Evolutionary conservation across 2,329 filamentous ascomycete species (phyloP).

Genomic region (Sarocladium brachiariae): DNA sequence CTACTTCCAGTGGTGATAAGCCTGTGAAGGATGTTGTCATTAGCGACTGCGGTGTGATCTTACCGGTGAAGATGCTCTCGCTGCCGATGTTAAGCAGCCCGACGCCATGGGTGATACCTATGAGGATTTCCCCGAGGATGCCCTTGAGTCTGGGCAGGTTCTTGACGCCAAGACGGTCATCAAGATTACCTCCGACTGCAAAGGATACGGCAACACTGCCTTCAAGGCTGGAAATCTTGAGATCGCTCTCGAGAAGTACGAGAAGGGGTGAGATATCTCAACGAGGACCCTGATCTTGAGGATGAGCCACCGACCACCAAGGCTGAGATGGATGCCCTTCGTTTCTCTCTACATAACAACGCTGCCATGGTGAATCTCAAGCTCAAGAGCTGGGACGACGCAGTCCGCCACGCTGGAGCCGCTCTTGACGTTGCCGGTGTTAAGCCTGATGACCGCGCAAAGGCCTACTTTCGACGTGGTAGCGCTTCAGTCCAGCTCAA

Average conservation of each 20-base stretch:
- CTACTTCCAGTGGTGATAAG: constrained; percentile 70
- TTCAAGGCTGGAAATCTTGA: constrained; percentile 73
- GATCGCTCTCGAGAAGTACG: constrained; percentile 81
- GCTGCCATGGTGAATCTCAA: constrained; percentile 81
- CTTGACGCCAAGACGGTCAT: constrained; percentile 63
- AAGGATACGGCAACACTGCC: constrained; percentile 85
- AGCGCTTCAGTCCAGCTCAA: constrained; percentile 68
- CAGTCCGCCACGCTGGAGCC: constrained; percentile 60
- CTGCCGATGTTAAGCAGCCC: constrained; percentile 59
- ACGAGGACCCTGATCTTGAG: constrained; percentile 73
- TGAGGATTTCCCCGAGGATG: constrained; percentile 94
- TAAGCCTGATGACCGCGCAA: constrained; percentile 73
- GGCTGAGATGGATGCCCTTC: constrained; percentile 61
- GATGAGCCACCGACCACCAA: constrained; percentile 62
- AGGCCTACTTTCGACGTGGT: constrained; percentile 80
- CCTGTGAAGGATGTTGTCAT: constrained; percentile 68
- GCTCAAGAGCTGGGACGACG: constrained; percentile 64
- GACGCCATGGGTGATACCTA: constrained; percentile 85
- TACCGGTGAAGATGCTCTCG: constrained; percentile 59
- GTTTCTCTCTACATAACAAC: constrained; percentile 85
- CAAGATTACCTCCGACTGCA: constrained; percentile 76
- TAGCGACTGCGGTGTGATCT: constrained; percentile 81
- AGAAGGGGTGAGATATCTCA: constrained; percentile 87
- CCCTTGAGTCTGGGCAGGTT: constrained; percentile 40
- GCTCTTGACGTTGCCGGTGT: constrained; percentile 63